Evolutionary conservation across 805 yeast genomes (phyloP), one percentile per base, ranked within the genome.

Genomic region (Metschnikowia colocasiae): DNA sequence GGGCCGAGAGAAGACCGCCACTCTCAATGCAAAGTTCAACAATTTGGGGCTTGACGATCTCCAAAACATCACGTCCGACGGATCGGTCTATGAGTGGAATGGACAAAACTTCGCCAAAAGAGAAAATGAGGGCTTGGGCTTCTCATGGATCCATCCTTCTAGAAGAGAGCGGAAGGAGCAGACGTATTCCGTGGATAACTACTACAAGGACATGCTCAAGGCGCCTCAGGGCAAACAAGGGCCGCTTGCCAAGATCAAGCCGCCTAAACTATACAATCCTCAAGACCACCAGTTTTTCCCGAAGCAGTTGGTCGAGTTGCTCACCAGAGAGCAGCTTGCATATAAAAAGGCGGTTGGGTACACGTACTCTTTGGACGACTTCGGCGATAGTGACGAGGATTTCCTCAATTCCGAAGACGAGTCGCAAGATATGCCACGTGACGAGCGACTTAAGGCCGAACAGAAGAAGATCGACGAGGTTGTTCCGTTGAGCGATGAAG

Each of bases 51-150:
- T 94, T 25, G 98, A 94, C 63, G 99, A 94, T 61, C 73, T 94
- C 43, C 97, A 92, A 62, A 88, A 87, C 61, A 91, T 91, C 59
- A 85, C 94, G 9, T 85, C 89, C 6, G 95, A 89, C 54, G 84
- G 85, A 20, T 83, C 90, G 1, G 94, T 97, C 0, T 92, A 92
- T 65, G 97, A 91, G 65, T 92, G 99, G 99, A 90, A 94, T 60
- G 99, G 99, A 15, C 78, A 84, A 56, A 84, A 86, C 57, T 85
- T 84, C 63, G 90, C 92, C 51, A 80, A 81, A 57, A 71, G 66
- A 48, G 71, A 67, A 16, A 57, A 51, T 30, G 70, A 71, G 29
- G 61, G 59, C 5, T 48, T 60, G 27, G 71, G 67, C 6, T 69
- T 76, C 40, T 66, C 76, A 3, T 85, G 91, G 88, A 80, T 85